These are phyloP conservation scores for Botrytis cinerea DNA, from an alignment of 2,329 filamentous ascomycete genomes.

Conservation along the genomic window DNA sequence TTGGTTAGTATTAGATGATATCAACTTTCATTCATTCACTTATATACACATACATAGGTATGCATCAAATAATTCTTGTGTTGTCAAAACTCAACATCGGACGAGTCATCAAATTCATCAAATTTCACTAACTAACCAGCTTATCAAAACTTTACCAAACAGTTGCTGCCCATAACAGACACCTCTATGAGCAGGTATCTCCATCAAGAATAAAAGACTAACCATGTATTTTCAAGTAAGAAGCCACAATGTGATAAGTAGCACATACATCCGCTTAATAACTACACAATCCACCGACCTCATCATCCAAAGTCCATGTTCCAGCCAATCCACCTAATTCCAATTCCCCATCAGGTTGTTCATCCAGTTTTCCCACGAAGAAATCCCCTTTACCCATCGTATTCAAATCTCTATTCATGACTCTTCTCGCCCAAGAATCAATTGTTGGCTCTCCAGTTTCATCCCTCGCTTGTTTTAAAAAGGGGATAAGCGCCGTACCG, in stretches of 20 bases:
- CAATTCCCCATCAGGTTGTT: constrained; percentile 43
- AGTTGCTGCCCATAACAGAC: background rate
- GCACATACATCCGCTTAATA: constrained; percentile 32
- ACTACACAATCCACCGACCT: constrained; percentile 57
- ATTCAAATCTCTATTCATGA: constrained; percentile 43
- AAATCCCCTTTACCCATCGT: constrained; percentile 54
- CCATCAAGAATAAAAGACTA: background rate
- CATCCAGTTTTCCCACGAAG: constrained; percentile 56
- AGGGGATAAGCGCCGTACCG: constrained; percentile 90
- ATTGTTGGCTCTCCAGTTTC: constrained; percentile 94
- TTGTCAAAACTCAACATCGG: background rate
- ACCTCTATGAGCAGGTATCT: background rate
- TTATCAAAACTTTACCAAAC: background rate
- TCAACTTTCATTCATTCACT: background rate
- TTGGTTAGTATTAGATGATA: background rate
- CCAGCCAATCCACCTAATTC: constrained; percentile 71
- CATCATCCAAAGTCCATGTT: constrained; percentile 85
- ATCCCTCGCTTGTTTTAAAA: constrained; percentile 93
- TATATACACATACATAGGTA: background rate
- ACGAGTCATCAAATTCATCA: background rate
- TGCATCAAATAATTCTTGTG: background rate
- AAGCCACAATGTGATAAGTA: background rate
- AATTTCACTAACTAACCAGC: background rate
- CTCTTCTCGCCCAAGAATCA: constrained; percentile 56
- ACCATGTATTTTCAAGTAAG: background rate